phyloP scores from a whole-genome alignment of 768 basidiomycete genomes.

The Phlebiopsis flavidoalba region DNA sequence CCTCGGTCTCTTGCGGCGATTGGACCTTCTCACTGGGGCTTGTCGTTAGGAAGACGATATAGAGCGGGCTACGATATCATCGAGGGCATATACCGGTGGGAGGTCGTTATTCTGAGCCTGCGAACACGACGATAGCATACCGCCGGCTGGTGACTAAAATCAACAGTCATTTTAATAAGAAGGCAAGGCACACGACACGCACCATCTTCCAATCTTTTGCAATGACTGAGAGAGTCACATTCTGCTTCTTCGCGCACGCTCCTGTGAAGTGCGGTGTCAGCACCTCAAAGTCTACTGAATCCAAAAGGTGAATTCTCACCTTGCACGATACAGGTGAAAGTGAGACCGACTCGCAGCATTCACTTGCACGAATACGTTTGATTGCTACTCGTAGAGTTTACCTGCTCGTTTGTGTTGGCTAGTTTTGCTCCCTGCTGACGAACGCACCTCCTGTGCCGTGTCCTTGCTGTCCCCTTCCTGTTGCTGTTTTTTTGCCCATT shows the following conservation, averaged over 20 bases:
- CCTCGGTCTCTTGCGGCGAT: conserved; percentile 12
- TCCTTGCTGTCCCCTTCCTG: no score
- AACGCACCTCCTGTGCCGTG: no score
- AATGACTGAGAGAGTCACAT: conserved; percentile 83
- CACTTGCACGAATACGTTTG: not conserved
- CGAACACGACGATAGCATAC: conserved; percentile 70
- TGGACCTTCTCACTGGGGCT: conserved; percentile 2
- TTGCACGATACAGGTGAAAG: no score
- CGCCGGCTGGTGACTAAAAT: conserved; percentile 41
- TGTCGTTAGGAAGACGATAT: conserved; percentile 3
- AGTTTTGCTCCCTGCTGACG: no score
- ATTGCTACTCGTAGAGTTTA: conserved; percentile 24
- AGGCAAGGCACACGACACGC: conserved; percentile 16
- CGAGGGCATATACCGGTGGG: conserved; percentile 59
- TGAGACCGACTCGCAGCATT: no score
- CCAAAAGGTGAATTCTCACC: not conserved
- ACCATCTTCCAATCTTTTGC: conserved; percentile 94
- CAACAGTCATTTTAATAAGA: not conserved
- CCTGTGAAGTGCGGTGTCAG: conserved; percentile 65
- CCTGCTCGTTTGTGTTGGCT: no score
- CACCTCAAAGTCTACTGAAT: conserved; percentile 63
- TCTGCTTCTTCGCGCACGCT: conserved; percentile 85
- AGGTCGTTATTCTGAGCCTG: conserved; percentile 70
- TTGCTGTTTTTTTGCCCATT: no score
- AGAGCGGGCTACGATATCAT: conserved; percentile 54